Base-by-base conservation (phyloP, 2,329 filamentous ascomycete species). In the Phaeoacremonium minimum region DNA sequence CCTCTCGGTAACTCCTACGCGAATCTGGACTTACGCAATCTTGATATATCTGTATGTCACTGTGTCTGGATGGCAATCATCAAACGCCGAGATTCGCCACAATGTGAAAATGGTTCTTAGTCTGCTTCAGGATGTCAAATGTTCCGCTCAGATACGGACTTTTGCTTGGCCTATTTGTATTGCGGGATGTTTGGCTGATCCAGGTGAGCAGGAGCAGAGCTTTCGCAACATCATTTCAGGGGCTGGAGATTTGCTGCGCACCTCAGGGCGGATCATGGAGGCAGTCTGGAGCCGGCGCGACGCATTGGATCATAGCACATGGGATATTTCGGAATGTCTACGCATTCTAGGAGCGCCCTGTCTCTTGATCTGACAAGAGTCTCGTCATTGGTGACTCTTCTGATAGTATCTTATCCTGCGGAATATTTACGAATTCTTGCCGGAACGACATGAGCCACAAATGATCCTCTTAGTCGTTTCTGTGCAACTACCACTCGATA, bases 41-140 rank as follows among this genome's bases (percentile, higher is more conserved):
- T 49, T 64, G 1, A 52, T 61, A 14, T 70, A 70, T 36, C 57
- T 71, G 9, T 52, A 58, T 13, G 58, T 67, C 12, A 63, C 71
- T 32, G 53, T 67, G 4, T 60, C 53, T 1, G 67, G 67, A 5
- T 71, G 67, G 67, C 63, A 67, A 32, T 65, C 66, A 1, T 56
- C 58, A 1, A 62, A 53, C 28, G 49, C 53, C 1, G 64, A 67
- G 19, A 57, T 69, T 4, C 53, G 54, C 2, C 41, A 42, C 20
- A 42, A 46, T 15, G 48, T 52, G 13, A 28, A 14, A 48, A 54
- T 13, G 55, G 64, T 37, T 36, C 46, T 31, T 5, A 49, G 57
- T n/a, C 47, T 65, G 22, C 48, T 69, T 7, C 40, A 43, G 28
- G 30, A 30, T 2, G 38, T 48, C 5, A 45, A 45, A 1, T 46